Percentiles rank a stretch among this genome's conserved stretches.
These are phyloP conservation scores for Lachnellula arida DNA, from an alignment of 2,329 filamentous ascomycete species.

Conservation along the genomic window DNA sequence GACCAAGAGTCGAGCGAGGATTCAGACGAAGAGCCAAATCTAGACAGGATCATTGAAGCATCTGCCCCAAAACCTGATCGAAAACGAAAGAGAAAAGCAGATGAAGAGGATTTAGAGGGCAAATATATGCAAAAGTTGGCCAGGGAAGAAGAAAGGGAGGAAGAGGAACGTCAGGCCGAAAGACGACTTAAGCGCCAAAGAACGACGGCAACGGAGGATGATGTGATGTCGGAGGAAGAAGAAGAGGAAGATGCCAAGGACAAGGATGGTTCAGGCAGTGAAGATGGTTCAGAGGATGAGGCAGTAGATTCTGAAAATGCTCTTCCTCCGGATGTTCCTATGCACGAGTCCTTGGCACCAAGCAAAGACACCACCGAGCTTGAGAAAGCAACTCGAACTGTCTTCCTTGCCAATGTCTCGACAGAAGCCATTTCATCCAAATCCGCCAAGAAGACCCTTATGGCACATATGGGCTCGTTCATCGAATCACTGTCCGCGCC, in stretches of 20 bases:
- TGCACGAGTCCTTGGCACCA: conserved; percentile 53
- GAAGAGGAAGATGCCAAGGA: conserved; percentile 28
- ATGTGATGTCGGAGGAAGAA: conserved; percentile 31
- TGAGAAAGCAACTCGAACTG: conserved; percentile 82
- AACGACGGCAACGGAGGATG: conserved; percentile 35
- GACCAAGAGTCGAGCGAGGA: conserved; percentile 31
- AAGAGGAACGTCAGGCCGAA: conserved; percentile 39
- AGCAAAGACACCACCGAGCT: conserved; percentile 58
- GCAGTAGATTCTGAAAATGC: conserved; percentile 36
- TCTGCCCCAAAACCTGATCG: conserved; percentile 38
- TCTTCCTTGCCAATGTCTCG: conserved; percentile 91
- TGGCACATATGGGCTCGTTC: conserved; percentile 74
- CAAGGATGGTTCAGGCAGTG: conserved; percentile 23
- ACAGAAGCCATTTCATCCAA: conserved; percentile 78
- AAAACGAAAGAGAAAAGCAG: conserved; percentile 60
- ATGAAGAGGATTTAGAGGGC: conserved; percentile 65
- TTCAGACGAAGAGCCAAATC: conserved; percentile 35
- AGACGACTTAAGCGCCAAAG: conserved; percentile 49
- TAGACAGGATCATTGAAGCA: conserved; percentile 40
- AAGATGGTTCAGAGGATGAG: conserved; percentile 27
- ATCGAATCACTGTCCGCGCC: conserved; percentile 50
- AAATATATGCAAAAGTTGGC: conserved; percentile 64
- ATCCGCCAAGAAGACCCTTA: conserved; percentile 69
- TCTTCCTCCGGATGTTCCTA: conserved; percentile 36
- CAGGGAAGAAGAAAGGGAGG: conserved; percentile 54